Evolutionary conservation across 768 basidiomycete species (phyloP).

Genomic region (Russula compacta): DNA sequence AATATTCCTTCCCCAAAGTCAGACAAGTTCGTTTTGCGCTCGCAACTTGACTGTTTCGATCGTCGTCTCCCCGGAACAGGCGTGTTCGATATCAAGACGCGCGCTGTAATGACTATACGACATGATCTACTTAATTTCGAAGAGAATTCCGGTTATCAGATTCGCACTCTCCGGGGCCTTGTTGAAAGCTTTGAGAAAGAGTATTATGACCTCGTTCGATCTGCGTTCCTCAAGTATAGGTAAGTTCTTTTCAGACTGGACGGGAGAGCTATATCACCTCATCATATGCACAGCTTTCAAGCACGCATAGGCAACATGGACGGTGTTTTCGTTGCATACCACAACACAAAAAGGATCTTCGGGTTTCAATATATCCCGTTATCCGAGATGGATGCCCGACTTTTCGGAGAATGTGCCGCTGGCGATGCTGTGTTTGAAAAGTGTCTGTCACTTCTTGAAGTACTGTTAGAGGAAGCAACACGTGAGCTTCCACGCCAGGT

Average conservation of each 20-base stretch:
- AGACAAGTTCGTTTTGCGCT: constrained; percentile 75
- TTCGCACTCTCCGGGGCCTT: constrained; percentile 51
- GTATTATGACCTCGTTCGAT: constrained; percentile 88
- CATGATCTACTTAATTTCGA: constrained; percentile 80
- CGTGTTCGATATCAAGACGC: constrained; percentile 94
- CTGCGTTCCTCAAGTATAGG: constrained; percentile 93
- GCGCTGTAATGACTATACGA: constrained; percentile 77
- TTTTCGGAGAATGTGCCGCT: constrained; percentile 56
- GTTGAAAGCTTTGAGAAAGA: constrained; percentile 84
- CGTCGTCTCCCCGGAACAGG: constrained; percentile 76
- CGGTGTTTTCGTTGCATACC: constrained; percentile 81
- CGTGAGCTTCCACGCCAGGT: constrained; percentile 60
- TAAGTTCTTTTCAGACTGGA: constrained; percentile 23
- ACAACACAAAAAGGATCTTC: constrained; percentile 79
- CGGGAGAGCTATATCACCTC: neutral
- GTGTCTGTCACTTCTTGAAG: constrained; percentile 64
- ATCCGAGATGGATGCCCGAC: constrained; percentile 74
- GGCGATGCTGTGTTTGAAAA: constrained; percentile 72
- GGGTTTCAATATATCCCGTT: constrained; percentile 92
- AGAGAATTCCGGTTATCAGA: constrained; percentile 76
- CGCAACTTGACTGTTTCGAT: constrained; percentile 88
- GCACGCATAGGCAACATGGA: constrained; percentile 97
- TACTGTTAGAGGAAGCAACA: constrained; percentile 47
- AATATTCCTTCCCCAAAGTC: constrained; percentile 30
- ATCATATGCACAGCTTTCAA: constrained; percentile 59